Conservation (phyloP, 805 yeast species). For the Ogataea allantospora region DNA sequence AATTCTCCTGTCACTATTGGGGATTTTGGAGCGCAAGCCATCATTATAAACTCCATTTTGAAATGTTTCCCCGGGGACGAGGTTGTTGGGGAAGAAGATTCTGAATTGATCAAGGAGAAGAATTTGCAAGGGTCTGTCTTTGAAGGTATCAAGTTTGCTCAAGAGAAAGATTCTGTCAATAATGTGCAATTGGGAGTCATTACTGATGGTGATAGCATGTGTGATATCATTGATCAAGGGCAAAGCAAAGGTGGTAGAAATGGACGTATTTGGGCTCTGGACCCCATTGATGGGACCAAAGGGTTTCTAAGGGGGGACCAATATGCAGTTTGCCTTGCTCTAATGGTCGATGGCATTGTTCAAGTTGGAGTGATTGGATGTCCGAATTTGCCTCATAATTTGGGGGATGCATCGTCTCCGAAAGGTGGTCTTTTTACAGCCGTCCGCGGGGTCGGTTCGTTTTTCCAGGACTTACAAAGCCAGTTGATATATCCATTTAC, state of each 20-base stretch:
- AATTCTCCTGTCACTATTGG: constrained; percentile 95
- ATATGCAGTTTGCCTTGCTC: constrained; percentile 91
- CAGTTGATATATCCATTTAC: constrained; percentile 40
- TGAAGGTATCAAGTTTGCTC: constrained; percentile 54
- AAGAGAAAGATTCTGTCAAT: constrained; percentile 40
- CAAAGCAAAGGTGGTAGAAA: constrained; percentile 70
- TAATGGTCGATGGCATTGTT: constrained; percentile 81
- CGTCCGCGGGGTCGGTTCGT: constrained; percentile 65
- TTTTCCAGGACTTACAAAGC: constrained; percentile 42
- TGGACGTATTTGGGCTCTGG: constrained; percentile 95
- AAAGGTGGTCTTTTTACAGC: constrained; percentile 79
- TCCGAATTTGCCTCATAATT: constrained; percentile 74
- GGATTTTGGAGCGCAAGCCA: constrained; percentile 94
- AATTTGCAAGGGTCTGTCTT: constrained; percentile 55
- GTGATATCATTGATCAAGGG: constrained; percentile 74
- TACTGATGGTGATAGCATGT: constrained; percentile 46
- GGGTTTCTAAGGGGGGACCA: constrained; percentile 96
- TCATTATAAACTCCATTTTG: constrained; percentile 79
- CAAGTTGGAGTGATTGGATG: constrained; percentile 94
- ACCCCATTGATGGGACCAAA: constrained; percentile 97
- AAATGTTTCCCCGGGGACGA: constrained; percentile 79
- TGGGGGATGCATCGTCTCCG: constrained; percentile 37
- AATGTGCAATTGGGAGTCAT: constrained; percentile 41
- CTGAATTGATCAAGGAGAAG: constrained; percentile 60
- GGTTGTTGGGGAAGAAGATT: constrained; percentile 93